Conservation (phyloP, 805 yeast species). For the Candida nanaspora region DNA sequence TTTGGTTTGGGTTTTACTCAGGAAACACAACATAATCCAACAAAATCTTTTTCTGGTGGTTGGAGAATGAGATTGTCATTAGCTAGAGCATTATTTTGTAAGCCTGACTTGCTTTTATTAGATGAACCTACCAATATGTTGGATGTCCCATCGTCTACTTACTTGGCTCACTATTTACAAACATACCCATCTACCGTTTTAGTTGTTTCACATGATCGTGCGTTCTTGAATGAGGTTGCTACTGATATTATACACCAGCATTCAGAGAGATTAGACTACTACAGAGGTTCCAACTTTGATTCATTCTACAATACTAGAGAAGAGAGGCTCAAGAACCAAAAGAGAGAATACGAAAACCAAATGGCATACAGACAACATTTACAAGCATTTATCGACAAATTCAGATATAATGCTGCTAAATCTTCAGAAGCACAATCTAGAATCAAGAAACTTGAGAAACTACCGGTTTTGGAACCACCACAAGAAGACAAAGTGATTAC, state of each 20-base stretch:
- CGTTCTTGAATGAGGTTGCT: slow-evolving; percentile 95
- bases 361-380: slow-evolving; percentile 92
- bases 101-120: slow-evolving; percentile 84
- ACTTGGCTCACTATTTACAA: slow-evolving; percentile 82
- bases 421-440: slow-evolving; percentile 97
- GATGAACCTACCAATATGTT: slow-evolving; percentile 99
- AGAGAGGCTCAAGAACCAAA: slow-evolving; percentile 88
- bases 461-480: slow-evolving; percentile 90
- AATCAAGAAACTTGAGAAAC: slow-evolving; percentile 90
- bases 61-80: slow-evolving; percentile 99
- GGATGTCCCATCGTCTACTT: slow-evolving; percentile 98
- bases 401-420: slow-evolving; percentile 95
- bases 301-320: slow-evolving; percentile 88
- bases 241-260: slow-evolving; percentile 98
- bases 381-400: slow-evolving; percentile 92
- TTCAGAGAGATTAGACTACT: slow-evolving; percentile 92
- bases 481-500: slow-evolving; percentile 81
- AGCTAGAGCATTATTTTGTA: slow-evolving; percentile 95
- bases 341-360: slow-evolving; percentile 94
- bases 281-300: slow-evolving; percentile 90
- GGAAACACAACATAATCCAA: slow-evolving; percentile 75
- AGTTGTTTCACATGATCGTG: slow-evolving; percentile 96
- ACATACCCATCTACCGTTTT: slow-evolving; percentile 87
- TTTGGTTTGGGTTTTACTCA: slow-evolving; percentile 90
- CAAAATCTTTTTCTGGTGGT: slow-evolving; percentile 97